Evolutionary conservation across 192 early-diverging fungal species (phyloP), one percentile per base, ranked within the genome.

Genomic region (Allomyces macrogynus): DNA sequence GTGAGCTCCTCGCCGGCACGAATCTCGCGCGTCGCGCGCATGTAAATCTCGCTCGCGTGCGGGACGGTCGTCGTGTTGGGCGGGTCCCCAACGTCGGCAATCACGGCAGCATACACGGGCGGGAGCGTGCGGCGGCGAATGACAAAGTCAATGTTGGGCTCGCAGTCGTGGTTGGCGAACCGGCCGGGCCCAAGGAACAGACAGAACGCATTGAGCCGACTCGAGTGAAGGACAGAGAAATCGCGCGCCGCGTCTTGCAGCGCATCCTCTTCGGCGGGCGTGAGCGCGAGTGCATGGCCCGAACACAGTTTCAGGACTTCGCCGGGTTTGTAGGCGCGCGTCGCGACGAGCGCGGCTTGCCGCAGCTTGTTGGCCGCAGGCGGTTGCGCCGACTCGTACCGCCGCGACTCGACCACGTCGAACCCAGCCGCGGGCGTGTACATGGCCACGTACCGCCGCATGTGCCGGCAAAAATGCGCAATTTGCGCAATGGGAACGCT

Each of bases 121-220:
- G 40, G 14, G 14, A 24, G 8, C 66, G 32, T 40, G 32, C 32
- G 32, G 2, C 70, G 70, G 63, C 72, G 63, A 4, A 73, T 65
- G 9, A 73, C 77, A 60, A 77, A 73, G 69, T 76, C 70, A 63
- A 76, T 78, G 63, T 85, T 88, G 1, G 86, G 78, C 61, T 76
- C 68, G 68, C 86, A 88, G 68, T 88, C 86, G 68, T 88, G 86
- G 70, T 88, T 88, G 44, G 83, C 80, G 67, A 88, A 88, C 14
- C 86, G 75, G 2, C 83, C 86, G 1, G 86, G 86, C 20, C 87
- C 87, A 26, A 85, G 68, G 62, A 88, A 83, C 40, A 86, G 64
- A 64, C 81, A 83, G 72, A 76, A 78, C 66, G 69, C 69, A 11
- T 74, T 76, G 44, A 77, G 71, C 68, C 77, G 78, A 24, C 71